Evolutionary conservation across 306 rosid genomes (phyloP).

Genomic region (Castanopsis chinensis): DNA sequence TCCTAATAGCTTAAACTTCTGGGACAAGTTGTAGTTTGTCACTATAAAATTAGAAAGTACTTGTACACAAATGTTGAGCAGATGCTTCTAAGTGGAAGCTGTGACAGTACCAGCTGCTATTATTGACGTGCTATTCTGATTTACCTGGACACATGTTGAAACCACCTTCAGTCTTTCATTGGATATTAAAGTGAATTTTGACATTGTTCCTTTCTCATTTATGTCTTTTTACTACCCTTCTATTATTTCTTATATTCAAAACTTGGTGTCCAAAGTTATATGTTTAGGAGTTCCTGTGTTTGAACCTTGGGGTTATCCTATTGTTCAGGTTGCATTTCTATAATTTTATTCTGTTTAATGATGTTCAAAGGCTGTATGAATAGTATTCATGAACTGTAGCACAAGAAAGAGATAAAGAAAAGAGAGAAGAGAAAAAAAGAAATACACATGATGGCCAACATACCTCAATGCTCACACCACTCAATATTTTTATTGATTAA

Average conservation of each 20-base stretch:
- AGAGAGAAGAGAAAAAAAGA: too few relatives aligned
- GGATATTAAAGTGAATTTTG: too few relatives aligned
- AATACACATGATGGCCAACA: too few relatives aligned
- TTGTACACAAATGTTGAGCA: not conserved
- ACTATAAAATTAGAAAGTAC: not conserved
- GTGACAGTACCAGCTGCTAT: not conserved
- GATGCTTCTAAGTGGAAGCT: not conserved
- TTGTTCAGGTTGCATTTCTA: slow-evolving; percentile 2
- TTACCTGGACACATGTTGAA: not conserved
- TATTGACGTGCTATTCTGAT: not conserved
- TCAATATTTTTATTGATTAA: too few relatives aligned
- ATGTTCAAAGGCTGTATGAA: too few relatives aligned
- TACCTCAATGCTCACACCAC: too few relatives aligned
- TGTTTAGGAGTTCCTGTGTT: slow-evolving; percentile 6
- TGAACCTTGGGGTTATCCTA: not conserved
- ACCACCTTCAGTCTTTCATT: too few relatives aligned
- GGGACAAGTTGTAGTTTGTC: too few relatives aligned
- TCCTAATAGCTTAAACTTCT: too few relatives aligned
- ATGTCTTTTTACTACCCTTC: not conserved
- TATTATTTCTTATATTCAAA: not conserved
- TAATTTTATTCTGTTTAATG: slow-evolving; percentile 1
- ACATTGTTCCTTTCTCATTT: not conserved
- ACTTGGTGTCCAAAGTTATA: slow-evolving; percentile 1
- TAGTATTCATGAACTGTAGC: too few relatives aligned
- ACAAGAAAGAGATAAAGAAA: too few relatives aligned